phyloP scores from a whole-genome alignment of 2,329 filamentous ascomycete species.

The Chlorencoelia australis region DNA sequence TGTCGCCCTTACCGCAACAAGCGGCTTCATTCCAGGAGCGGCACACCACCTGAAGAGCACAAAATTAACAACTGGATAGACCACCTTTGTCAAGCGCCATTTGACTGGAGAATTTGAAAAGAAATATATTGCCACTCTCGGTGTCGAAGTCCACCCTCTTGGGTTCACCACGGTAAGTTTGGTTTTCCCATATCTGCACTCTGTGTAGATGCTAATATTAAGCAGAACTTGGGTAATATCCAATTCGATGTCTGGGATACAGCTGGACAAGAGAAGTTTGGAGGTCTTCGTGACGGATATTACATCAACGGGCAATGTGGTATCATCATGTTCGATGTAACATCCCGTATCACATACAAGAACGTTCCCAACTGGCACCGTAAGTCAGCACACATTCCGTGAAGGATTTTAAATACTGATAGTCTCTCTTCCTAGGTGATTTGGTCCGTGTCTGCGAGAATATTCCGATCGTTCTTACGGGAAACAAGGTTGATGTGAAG shows the following conservation, averaged over 20 bases:
- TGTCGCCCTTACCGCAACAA: constrained; percentile 9
- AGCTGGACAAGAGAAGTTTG: constrained; percentile 98
- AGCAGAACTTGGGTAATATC: constrained; percentile 81
- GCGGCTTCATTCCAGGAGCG: constrained; percentile 18
- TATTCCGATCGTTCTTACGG: constrained; percentile 94
- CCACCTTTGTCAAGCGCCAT: constrained; percentile 99
- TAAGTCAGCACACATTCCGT: constrained; percentile 42
- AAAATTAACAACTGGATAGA: constrained; percentile 46
- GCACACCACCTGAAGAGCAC: constrained; percentile 8
- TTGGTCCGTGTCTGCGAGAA: constrained; percentile 98
- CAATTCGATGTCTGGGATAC: constrained; percentile 99
- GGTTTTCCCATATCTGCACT: not conserved
- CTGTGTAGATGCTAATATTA: not conserved
- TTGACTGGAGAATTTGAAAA: constrained; percentile 99
- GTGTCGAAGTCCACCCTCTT: constrained; percentile 98
- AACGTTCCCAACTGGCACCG: constrained; percentile 99
- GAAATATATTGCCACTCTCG: constrained; percentile 99
- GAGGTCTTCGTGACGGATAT: constrained; percentile 97
- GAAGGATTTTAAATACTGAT: constrained; percentile 4
- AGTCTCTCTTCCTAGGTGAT: constrained; percentile 53
- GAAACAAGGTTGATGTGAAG: constrained; percentile 99
- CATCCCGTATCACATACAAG: constrained; percentile 99
- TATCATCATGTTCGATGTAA: constrained; percentile 99
- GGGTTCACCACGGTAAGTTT: constrained; percentile 89
- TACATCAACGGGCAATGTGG: constrained; percentile 99